Evolutionary conservation across 2,329 filamentous ascomycete genomes (phyloP).

Genomic region (Beauveria medogensis): DNA sequence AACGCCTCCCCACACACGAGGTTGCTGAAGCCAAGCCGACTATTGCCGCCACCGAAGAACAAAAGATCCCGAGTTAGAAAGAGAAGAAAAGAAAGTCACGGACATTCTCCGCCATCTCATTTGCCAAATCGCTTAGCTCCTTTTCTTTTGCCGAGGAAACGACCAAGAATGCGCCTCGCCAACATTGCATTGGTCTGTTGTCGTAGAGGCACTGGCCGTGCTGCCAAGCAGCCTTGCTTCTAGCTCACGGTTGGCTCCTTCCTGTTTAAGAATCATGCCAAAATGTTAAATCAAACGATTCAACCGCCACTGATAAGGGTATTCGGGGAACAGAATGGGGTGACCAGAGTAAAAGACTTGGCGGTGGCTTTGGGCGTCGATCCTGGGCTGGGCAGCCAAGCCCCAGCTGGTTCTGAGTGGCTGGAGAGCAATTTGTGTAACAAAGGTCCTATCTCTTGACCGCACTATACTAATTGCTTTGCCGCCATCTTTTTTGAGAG

Average conservation of each 20-base stretch:
- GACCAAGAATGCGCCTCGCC: not conserved
- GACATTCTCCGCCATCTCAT: not conserved
- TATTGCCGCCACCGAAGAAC: not conserved
- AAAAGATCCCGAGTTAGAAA: not conserved
- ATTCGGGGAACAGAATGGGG: not conserved
- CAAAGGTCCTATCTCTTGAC: no score
- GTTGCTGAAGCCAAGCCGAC: not conserved
- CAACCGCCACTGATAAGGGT: not conserved
- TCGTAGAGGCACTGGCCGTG: not conserved
- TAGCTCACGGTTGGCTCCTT: not conserved
- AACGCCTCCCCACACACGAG: not conserved
- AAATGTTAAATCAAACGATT: not conserved
- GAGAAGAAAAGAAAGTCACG: not conserved
- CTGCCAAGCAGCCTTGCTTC: conserved; percentile 1
- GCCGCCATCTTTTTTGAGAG: no score
- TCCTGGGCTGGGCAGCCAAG: no score
- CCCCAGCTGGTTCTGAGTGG: no score
- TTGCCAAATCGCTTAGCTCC: no score
- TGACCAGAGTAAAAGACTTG: not conserved
- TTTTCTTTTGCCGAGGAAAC: not conserved
- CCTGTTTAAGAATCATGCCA: not conserved
- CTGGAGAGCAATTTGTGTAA: no score
- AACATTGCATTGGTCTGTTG: not conserved
- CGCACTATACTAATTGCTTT: no score
- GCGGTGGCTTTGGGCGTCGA: no score